phyloP scores from a whole-genome alignment of 73 alveolate genomes.

The Paramecium primaurelia region DNA sequence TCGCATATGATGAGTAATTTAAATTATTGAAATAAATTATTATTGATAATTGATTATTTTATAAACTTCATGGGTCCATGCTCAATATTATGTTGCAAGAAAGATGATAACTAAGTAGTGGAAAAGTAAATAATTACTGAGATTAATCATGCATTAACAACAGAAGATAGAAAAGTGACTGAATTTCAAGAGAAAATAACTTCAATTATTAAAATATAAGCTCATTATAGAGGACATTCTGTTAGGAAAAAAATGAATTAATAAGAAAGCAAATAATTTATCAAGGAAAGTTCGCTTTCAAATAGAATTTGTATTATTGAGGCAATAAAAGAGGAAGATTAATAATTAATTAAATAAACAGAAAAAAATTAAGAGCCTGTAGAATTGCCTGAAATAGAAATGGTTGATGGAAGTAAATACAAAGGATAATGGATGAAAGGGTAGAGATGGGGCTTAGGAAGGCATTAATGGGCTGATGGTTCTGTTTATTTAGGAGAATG shows the following conservation, averaged over 20 bases:
- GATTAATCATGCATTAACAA: neutral
- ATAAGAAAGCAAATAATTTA: neutral
- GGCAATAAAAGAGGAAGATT: neutral
- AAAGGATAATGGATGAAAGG: constrained; percentile 62
- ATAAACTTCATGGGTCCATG: neutral
- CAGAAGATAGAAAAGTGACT: neutral
- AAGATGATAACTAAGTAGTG: neutral
- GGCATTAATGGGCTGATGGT: constrained; percentile 50
- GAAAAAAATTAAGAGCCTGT: neutral
- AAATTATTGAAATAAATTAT: neutral
- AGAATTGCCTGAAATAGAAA: neutral
- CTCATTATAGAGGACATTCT: neutral
- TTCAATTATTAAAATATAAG: neutral
- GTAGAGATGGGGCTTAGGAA: constrained; percentile 56
- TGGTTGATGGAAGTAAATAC: constrained; percentile 59
- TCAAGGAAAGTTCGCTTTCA: neutral
- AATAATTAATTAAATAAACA: neutral
- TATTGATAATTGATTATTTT: neutral
- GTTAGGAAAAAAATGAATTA: neutral
- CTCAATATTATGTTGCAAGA: neutral
- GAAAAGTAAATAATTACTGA: neutral
- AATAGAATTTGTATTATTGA: neutral
- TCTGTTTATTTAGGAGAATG: constrained; percentile 57
- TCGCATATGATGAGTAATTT: neutral
- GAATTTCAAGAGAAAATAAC: neutral